Conservation (phyloP, 2,329 filamentous ascomycete genomes). For the Ceratocystis huliohia region DNA sequence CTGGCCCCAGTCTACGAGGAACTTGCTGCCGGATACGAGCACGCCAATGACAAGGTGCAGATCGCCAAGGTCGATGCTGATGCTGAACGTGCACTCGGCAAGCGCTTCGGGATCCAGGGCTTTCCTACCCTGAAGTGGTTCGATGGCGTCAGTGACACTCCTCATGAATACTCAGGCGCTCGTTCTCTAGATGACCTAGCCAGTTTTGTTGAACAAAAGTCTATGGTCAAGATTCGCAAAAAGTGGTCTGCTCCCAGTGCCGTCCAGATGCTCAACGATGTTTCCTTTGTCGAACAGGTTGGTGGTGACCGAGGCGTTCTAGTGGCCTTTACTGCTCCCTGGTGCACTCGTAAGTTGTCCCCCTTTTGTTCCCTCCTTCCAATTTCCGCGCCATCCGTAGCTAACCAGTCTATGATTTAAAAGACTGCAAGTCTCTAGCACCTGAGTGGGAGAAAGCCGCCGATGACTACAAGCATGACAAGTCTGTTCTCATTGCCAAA, state of each 20-base stretch:
- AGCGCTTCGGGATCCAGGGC: conserved; percentile 77
- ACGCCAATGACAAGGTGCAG: conserved; percentile 57
- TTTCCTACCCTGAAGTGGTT: conserved; percentile 98
- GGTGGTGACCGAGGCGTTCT: conserved; percentile 80
- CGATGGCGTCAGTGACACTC: conserved; percentile 80
- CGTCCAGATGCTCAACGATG: conserved; percentile 69
- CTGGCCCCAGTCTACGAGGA: conserved; percentile 93
- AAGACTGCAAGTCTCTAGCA: conserved; percentile 93
- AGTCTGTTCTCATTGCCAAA: conserved; percentile 77
- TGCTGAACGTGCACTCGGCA: conserved; percentile 69
- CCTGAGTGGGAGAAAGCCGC: conserved; percentile 84
- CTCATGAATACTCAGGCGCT: conserved; percentile 72
- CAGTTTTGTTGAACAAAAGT: conserved; percentile 75
- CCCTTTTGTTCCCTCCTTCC: background rate
- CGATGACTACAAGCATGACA: conserved; percentile 63
- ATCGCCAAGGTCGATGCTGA: conserved; percentile 97
- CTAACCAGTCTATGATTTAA: background rate
- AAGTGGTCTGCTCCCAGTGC: conserved; percentile 60
- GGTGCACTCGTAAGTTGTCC: conserved; percentile 80
- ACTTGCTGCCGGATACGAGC: conserved; percentile 61
- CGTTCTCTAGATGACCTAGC: conserved; percentile 77
- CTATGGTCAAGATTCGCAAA: conserved; percentile 66
- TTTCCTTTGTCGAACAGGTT: conserved; percentile 62
- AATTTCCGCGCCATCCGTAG: background rate
- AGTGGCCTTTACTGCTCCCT: conserved; percentile 94